Conservation (phyloP, 2,329 filamentous ascomycete species). For the Ophiosphaerella korrae region DNA sequence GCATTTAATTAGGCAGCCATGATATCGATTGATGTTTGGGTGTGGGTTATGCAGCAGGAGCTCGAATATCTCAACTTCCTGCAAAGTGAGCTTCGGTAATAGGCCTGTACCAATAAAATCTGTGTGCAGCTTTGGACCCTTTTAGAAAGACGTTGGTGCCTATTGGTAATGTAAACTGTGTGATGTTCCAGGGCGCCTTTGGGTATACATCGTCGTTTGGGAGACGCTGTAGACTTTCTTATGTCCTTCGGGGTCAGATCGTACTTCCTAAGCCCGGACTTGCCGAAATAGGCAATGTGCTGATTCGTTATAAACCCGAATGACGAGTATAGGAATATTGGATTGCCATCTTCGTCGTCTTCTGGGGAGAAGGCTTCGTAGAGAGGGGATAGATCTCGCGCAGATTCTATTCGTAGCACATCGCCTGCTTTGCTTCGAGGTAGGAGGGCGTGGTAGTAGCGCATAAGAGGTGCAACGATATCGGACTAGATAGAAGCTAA, state of each 20-base stretch:
- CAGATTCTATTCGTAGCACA: not conserved
- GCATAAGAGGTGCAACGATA: too few relatives aligned
- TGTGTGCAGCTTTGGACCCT: conserved; percentile 16
- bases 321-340: conserved; percentile 18
- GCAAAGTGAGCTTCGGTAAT: conserved; percentile 15
- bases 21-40: too few relatives aligned
- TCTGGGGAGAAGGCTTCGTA: conserved; percentile 18
- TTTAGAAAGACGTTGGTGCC: conserved; percentile 13
- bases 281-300: conserved; percentile 16
- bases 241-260: conserved; percentile 8
- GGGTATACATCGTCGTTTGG: too few relatives aligned
- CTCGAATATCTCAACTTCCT: not conserved
- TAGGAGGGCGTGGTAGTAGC: too few relatives aligned
- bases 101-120: conserved; percentile 11
- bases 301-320: conserved; percentile 15
- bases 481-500: too few relatives aligned
- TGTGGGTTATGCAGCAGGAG: too few relatives aligned
- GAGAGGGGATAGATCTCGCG: conserved; percentile 15
- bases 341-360: conserved; percentile 18
- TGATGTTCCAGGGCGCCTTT: conserved; percentile 10
- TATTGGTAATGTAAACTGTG: conserved; percentile 7
- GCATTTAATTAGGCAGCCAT: too few relatives aligned
- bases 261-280: conserved; percentile 12
- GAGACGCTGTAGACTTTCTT: conserved; percentile 8
- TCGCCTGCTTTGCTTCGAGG: too few relatives aligned